A percentile compares a stretch with the other conserved stretches of the same genome.
phyloP scores from a whole-genome alignment of 1,139 yeast genomes.

The Candida sojae region DNA sequence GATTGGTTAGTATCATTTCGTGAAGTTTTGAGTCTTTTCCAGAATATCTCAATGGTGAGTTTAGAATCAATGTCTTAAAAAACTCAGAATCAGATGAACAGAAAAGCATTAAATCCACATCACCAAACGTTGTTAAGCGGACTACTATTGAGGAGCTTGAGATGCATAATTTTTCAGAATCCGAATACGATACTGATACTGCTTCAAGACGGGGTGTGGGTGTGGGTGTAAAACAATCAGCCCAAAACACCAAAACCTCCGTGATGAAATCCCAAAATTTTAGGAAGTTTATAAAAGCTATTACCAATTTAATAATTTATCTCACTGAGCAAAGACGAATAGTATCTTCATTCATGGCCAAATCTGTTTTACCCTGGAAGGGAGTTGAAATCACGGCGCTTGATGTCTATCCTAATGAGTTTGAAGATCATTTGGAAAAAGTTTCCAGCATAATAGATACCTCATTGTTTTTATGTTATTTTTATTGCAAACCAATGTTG shows the following conservation, averaged over 20 bases:
- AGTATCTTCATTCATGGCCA: slow-evolving; percentile 37
- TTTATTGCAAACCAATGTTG: slow-evolving; percentile 64
- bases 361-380: slow-evolving; percentile 45
- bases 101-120: slow-evolving; percentile 9
- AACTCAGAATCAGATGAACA: slow-evolving; percentile 2
- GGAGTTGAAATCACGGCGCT: slow-evolving; percentile 40
- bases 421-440: slow-evolving; percentile 18
- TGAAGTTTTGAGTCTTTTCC: slow-evolving; percentile 43
- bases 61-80: slow-evolving; percentile 5
- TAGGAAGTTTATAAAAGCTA: slow-evolving; percentile 42
- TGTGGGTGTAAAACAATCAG: not conserved
- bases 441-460: slow-evolving; percentile 69
- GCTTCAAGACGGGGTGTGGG: slow-evolving; percentile 19
- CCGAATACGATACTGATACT: slow-evolving; percentile 26
- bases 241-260: slow-evolving; percentile 15
- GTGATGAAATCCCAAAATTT: slow-evolving; percentile 17
- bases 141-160: slow-evolving; percentile 29
- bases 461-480: slow-evolving; percentile 73
- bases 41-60: slow-evolving; percentile 36
- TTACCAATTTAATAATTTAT: slow-evolving; percentile 55
- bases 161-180: slow-evolving; percentile 8
- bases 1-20: slow-evolving; percentile 43
- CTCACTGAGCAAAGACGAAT: slow-evolving; percentile 57
- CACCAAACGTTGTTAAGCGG: slow-evolving; percentile 31
- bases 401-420: slow-evolving; percentile 35